Base-by-base conservation (phyloP, 177 flowering plant species). In the Vitis hybrid region DNA sequence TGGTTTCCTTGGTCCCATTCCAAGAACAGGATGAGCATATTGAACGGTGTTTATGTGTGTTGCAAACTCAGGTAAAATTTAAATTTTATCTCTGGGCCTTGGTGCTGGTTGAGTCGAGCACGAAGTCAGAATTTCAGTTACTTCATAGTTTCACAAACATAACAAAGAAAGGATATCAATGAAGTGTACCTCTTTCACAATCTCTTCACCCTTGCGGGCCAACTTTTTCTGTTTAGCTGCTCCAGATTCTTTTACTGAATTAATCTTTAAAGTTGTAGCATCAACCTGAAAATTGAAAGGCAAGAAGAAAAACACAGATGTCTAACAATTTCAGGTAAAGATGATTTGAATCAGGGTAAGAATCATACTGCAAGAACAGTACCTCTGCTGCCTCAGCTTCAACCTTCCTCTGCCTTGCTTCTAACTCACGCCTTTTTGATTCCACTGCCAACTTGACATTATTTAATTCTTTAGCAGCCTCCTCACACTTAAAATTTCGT, bases 311-410 rank as follows among this genome's bases (percentile, higher is more conserved):
- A 60, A 26, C 22, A 50, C 1, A 29, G 11, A 69, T 4, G 50
- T 51, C 14, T 13, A 8, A 49, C 50, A 5, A 67, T 11, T 16
- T 22, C 3, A 20, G 50, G 20, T 19, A 8, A 18, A 53, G 13
- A 45, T 26, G 26, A 50, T 1, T 29, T 18, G 14, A 2, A 9
- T 16, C 11, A 11, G 26, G 50, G 16, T 6, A 62, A 57, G 53
- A 29, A 60, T 29, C 31, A 56, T 49, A 19, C 3, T n/a, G 51
- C n/a, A 11, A 12, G 14, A 51, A 58, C 16, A 55, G 45, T 84
- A 93, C 99, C 96, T 93, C 89, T 3, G 78, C 77, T 53, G 90
- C 74, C 70, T 82, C 67, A 62, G 86, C 85, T 78, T 89, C 88
- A 64, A 90, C 81, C 53, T 86, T 81, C 70, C 62, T 82, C 60